A percentile compares a stretch with the other conserved stretches of the same genome.
These are phyloP conservation scores for Trichophyton benhamiae DNA, from an alignment of 2,329 filamentous ascomycete genomes.

Conservation along the genomic window DNA sequence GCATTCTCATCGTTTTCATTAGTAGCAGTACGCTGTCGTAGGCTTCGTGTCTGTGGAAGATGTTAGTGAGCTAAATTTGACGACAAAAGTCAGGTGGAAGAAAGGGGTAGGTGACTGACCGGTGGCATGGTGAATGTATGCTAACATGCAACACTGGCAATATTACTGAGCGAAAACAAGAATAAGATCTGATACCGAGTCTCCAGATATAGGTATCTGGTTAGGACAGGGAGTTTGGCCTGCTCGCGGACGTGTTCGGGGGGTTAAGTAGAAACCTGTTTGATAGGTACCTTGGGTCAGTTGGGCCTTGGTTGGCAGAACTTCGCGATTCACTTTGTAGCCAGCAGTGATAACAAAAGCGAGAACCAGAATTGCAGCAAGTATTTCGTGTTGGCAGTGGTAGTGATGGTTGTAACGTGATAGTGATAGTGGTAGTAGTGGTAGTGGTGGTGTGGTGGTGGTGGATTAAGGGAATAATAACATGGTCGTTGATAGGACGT, in stretches of 20 bases:
- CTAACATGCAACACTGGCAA: conserved; percentile 6
- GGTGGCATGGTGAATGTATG: conserved; percentile 39
- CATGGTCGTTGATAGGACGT: not conserved
- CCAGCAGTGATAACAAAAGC: not conserved
- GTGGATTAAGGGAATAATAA: not conserved
- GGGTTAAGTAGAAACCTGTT: not conserved
- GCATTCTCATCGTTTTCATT: conserved; percentile 95
- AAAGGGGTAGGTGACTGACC: conserved; percentile 33
- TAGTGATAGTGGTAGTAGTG: not conserved
- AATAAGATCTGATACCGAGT: not conserved
- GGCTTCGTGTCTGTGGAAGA: conserved; percentile 49
- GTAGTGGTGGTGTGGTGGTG: not conserved
- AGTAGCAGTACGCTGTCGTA: conserved; percentile 61
- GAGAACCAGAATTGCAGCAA: not conserved
- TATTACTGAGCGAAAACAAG: not conserved
- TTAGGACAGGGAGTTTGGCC: not conserved
- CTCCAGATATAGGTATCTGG: not conserved
- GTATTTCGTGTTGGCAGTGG: too few relatives aligned
- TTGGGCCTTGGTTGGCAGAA: not conserved
- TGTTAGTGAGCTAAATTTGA: conserved; percentile 31
- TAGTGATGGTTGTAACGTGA: too few relatives aligned
- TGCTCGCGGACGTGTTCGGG: not conserved
- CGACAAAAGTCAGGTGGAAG: not conserved
- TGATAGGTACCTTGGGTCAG: not conserved
- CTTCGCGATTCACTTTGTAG: not conserved